phyloP scores from a whole-genome alignment of 164 flowering plant species.

The Nymphaea thermarum region DNA sequence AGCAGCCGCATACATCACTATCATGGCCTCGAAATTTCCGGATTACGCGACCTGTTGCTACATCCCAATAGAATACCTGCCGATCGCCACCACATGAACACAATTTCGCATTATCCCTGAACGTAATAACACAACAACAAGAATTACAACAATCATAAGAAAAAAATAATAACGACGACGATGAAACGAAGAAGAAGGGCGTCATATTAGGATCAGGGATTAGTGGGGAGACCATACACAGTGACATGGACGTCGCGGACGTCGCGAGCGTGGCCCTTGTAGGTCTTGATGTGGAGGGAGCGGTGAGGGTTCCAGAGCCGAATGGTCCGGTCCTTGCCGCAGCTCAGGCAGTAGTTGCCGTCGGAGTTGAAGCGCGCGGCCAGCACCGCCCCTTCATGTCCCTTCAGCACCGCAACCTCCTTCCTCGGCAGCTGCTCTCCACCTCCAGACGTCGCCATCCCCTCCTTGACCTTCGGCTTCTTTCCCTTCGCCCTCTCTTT shows the following conservation, averaged over 20 bases:
- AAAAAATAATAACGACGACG: background rate
- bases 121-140: background rate
- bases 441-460: no score
- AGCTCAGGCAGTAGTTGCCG: conserved; percentile 79
- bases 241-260: conserved; percentile 92
- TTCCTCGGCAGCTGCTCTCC: conserved; percentile 29
- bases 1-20: conserved; percentile 42
- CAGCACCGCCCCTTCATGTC: conserved; percentile 86
- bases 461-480: no score
- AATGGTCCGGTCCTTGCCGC: conserved; percentile 91
- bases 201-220: background rate
- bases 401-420: conserved; percentile 49
- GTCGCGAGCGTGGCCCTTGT: conserved; percentile 87
- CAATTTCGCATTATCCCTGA: conserved; percentile 80
- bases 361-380: conserved; percentile 77
- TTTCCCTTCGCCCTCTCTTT: no score
- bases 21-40: conserved; percentile 90
- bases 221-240: conserved; percentile 23
- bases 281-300: conserved; percentile 86
- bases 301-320: conserved; percentile 98
- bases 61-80: conserved; percentile 91
- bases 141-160: background rate
- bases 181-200: background rate
- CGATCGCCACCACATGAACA: conserved; percentile 91
- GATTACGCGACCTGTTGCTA: conserved; percentile 70